These are phyloP conservation scores for Xanthoconium separans DNA, from an alignment of 1,284 basidiomycete species.

Conservation along the genomic window DNA sequence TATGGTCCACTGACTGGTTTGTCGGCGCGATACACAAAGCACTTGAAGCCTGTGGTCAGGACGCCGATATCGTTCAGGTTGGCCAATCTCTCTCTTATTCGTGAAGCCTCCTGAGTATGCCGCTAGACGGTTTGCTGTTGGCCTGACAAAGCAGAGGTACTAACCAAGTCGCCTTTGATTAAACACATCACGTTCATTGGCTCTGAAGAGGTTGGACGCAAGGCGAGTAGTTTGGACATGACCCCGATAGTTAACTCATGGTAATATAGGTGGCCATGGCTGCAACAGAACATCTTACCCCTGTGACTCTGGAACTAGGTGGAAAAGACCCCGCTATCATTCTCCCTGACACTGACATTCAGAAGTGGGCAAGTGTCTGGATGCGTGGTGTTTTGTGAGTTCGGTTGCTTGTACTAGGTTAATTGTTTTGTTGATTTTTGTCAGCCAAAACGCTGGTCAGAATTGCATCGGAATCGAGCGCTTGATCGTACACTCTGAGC, in stretches of 20 bases:
- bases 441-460: conserved; percentile 88
- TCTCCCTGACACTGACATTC: conserved; percentile 68
- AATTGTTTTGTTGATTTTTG: conserved; percentile 1
- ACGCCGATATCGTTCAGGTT: conserved; percentile 81
- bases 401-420: background rate
- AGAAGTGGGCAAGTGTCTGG: conserved; percentile 70
- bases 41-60: conserved; percentile 74
- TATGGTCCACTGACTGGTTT: conserved; percentile 87
- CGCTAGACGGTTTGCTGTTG: conserved; percentile 79
- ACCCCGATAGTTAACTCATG: conserved; percentile 1
- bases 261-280: conserved; percentile 67
- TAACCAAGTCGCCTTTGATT: conserved; percentile 80
- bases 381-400: conserved; percentile 89
- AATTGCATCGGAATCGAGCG: conserved; percentile 98
- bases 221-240: conserved; percentile 46
- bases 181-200: conserved; percentile 92
- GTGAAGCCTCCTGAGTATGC: conserved; percentile 16
- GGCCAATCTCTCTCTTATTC: conserved; percentile 10
- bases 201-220: conserved; percentile 84
- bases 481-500: conserved; percentile 77
- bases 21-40: conserved; percentile 74
- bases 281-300: conserved; percentile 84
- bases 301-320: conserved; percentile 89
- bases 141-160: conserved; percentile 79
- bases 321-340: conserved; percentile 82